Conservation (phyloP, 768 basidiomycete species). For the Coprinopsis marcescibilis region DNA sequence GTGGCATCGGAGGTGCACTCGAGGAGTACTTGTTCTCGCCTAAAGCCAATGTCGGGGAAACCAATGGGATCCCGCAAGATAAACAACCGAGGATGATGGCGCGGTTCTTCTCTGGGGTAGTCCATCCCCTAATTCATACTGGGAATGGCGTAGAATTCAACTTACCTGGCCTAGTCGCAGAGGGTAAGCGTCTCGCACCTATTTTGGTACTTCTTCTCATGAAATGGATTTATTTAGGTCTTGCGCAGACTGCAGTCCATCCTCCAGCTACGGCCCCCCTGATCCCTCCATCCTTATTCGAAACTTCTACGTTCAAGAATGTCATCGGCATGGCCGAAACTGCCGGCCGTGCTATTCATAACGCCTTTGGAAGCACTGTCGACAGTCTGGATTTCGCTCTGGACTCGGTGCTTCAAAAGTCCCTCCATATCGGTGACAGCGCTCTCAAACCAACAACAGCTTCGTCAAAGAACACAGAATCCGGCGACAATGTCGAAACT, state of each 20-base stretch:
- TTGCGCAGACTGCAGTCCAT: slow-evolving; percentile 53
- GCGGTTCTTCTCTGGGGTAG: slow-evolving; percentile 47
- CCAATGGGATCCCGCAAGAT: slow-evolving; percentile 15
- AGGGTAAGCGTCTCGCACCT: slow-evolving; percentile 37
- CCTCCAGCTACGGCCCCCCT: slow-evolving; percentile 16
- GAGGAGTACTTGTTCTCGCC: slow-evolving; percentile 59
- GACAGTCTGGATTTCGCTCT: not conserved
- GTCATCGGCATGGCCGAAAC: slow-evolving; percentile 1
- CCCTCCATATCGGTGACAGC: not conserved
- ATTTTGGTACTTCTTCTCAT: not conserved
- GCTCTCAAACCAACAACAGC: not conserved
- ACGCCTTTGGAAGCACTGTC: not conserved
- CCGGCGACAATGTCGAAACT: no score
- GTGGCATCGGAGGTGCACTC: slow-evolving; percentile 40
- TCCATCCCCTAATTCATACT: slow-evolving; percentile 62
- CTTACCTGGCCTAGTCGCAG: slow-evolving; percentile 51
- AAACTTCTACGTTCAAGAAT: slow-evolving; percentile 1
- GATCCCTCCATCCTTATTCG: slow-evolving; percentile 24
- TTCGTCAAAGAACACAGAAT: no score
- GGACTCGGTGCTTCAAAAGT: not conserved
- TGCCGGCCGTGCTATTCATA: not conserved
- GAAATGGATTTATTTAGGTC: slow-evolving; percentile 29
- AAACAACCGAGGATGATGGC: slow-evolving; percentile 51
- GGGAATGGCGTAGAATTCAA: slow-evolving; percentile 62
- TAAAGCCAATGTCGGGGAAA: slow-evolving; percentile 38